Evolutionary conservation across 192 early-diverging fungal genomes (phyloP).

Genomic region (Chytriomyces sp.): DNA sequence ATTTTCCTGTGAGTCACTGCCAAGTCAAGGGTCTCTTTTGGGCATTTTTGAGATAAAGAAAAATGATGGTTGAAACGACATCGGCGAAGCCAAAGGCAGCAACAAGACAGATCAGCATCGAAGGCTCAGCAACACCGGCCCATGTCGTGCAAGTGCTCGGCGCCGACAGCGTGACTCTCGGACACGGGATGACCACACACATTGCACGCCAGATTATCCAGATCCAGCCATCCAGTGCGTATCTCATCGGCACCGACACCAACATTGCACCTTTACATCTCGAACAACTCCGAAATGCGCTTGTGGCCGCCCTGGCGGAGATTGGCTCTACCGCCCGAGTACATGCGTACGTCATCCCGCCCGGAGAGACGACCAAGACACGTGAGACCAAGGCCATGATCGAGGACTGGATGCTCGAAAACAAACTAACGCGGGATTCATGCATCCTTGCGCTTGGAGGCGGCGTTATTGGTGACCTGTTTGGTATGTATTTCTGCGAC

Average conservation of each 20-base stretch:
- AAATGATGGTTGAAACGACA: neutral
- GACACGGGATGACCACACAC: constrained; percentile 77
- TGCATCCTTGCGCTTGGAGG: constrained; percentile 93
- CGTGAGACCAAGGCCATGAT: constrained; percentile 83
- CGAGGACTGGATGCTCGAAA: constrained; percentile 88
- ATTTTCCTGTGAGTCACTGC: no score
- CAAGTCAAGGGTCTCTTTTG: neutral
- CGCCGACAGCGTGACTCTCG: constrained; percentile 79
- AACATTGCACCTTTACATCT: constrained; percentile 84
- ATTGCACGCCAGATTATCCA: constrained; percentile 77
- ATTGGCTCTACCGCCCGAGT: constrained; percentile 45
- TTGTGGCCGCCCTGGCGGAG: neutral
- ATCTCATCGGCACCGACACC: constrained; percentile 85
- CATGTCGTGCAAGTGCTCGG: constrained; percentile 80
- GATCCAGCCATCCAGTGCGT: constrained; percentile 77
- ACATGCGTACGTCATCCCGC: constrained; percentile 79
- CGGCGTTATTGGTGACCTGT: constrained; percentile 95
- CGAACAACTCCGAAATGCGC: neutral
- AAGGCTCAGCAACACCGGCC: constrained; percentile 6
- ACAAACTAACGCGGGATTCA: constrained; percentile 90
- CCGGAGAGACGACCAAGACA: constrained; percentile 89
- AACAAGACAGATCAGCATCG: neutral
- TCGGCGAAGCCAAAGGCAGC: constrained; percentile 7
- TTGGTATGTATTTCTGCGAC: constrained; percentile 54
- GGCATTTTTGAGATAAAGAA: neutral